phyloP scores from a whole-genome alignment of 352 stramenopile species.

The Globisporangium paroecandrum region DNA sequence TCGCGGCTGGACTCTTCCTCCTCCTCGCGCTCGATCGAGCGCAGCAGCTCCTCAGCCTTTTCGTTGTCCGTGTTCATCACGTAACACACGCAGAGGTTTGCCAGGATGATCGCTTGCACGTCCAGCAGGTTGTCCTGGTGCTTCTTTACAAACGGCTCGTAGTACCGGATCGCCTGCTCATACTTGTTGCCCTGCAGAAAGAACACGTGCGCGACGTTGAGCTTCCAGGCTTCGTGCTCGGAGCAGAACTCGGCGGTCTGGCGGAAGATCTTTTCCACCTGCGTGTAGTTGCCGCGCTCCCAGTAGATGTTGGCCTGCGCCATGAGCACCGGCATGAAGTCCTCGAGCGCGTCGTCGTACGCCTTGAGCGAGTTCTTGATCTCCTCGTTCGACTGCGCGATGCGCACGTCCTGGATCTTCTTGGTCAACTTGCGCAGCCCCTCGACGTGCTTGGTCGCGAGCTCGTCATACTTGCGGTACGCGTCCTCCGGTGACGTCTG shows the following conservation, averaged over 20 bases:
- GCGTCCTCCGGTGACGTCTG: conserved; percentile 93
- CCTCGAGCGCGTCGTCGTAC: conserved; percentile 93
- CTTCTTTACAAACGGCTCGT: conserved; percentile 95
- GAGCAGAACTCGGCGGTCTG: conserved; percentile 95
- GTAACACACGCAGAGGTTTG: conserved; percentile 96
- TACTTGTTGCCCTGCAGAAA: conserved; percentile 93
- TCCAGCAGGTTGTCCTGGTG: conserved; percentile 90
- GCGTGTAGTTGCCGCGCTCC: conserved; percentile 95
- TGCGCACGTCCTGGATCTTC: conserved; percentile 90
- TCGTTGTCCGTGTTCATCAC: conserved; percentile 98
- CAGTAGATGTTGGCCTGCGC: conserved; percentile 96
- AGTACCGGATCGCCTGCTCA: conserved; percentile 91
- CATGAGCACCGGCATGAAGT: conserved; percentile 97
- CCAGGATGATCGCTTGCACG: conserved; percentile 95
- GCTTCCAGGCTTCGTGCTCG: conserved; percentile 93
- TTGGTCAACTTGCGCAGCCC: conserved; percentile 92
- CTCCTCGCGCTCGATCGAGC: conserved; percentile 94
- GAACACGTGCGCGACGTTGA: conserved; percentile 96
- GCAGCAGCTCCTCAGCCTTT: conserved; percentile 93
- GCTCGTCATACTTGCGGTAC: conserved; percentile 91
- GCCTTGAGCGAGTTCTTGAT: conserved; percentile 91
- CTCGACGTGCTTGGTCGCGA: conserved; percentile 93
- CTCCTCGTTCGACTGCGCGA: conserved; percentile 89
- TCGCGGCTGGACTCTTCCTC: conserved; percentile 86
- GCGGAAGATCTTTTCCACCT: conserved; percentile 95